Evolutionary conservation across 1,284 basidiomycete genomes (phyloP).

Genomic region (Apiotrichum sp.): DNA sequence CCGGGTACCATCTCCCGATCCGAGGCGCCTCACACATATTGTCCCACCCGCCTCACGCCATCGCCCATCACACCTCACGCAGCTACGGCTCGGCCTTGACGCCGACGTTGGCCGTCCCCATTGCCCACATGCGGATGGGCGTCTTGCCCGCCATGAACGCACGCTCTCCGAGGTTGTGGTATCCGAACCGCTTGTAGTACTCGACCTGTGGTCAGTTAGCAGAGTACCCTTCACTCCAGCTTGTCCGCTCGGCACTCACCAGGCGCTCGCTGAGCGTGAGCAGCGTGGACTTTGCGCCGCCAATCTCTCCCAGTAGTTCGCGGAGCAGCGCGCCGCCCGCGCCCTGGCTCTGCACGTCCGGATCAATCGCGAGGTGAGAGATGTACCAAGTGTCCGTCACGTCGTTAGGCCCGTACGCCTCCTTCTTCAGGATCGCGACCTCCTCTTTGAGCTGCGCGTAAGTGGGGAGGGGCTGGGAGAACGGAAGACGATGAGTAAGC

Average conservation of each 20-base stretch:
- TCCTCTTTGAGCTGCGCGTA: background rate
- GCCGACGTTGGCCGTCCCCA: background rate
- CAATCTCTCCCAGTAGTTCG: background rate
- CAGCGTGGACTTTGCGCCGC: background rate
- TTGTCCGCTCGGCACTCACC: too few species aligned
- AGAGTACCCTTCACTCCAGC: background rate
- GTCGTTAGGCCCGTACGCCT: conserved; percentile 5
- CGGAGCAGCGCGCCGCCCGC: conserved; percentile 4
- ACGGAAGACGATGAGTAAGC: too few species aligned
- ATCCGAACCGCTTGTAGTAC: background rate
- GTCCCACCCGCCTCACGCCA: too few species aligned
- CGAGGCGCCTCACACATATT: too few species aligned
- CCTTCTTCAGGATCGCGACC: background rate
- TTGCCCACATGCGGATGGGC: background rate
- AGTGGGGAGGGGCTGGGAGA: too few species aligned
- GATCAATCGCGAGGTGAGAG: conserved; percentile 7
- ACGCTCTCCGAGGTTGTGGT: background rate
- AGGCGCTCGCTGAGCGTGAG: background rate
- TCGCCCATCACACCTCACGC: too few species aligned
- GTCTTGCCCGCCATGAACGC: background rate
- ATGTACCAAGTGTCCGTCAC: conserved; percentile 14
- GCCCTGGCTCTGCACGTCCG: conserved; percentile 3
- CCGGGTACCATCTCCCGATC: too few species aligned
- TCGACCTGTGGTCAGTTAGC: background rate
- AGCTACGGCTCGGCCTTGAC: too few species aligned